Conservation (phyloP, 2,329 filamentous ascomycete genomes). For the Grosmannia clavigera region DNA sequence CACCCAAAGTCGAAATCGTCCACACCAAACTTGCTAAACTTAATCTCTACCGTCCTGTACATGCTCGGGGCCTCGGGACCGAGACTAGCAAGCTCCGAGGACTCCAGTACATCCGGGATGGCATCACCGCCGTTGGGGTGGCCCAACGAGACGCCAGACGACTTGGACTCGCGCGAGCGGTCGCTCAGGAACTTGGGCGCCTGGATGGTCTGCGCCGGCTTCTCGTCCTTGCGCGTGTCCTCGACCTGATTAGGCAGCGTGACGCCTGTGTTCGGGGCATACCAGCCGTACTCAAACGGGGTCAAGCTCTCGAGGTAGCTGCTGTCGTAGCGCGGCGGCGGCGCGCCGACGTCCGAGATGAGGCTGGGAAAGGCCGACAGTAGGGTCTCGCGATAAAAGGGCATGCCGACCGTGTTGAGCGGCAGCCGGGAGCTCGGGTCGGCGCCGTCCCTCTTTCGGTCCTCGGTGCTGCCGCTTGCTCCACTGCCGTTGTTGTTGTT, state of each 20-base stretch:
- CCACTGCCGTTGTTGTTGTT: too few relatives aligned
- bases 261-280: slow-evolving; percentile 64
- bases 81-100: slow-evolving; percentile 57
- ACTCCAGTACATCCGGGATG: slow-evolving; percentile 51
- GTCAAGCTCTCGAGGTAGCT: slow-evolving; percentile 58
- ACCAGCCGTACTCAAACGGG: slow-evolving; percentile 61
- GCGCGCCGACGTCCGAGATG: slow-evolving; percentile 74
- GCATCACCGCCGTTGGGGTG: slow-evolving; percentile 39
- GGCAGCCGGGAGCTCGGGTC: slow-evolving; percentile 27
- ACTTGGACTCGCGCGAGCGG: slow-evolving; percentile 54
- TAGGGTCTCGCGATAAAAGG: slow-evolving; percentile 79
- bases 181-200: slow-evolving; percentile 92
- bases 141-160: not conserved
- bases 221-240: slow-evolving; percentile 52
- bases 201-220: slow-evolving; percentile 48
- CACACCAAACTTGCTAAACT: slow-evolving; percentile 98
- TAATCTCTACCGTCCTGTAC: slow-evolving; percentile 93
- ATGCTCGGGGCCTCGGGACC: slow-evolving; percentile 75
- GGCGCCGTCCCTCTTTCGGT: too few relatives aligned
- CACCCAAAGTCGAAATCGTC: slow-evolving; percentile 97
- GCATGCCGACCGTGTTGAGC: slow-evolving; percentile 76
- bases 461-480: too few relatives aligned
- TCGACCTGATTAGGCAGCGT: slow-evolving; percentile 72
- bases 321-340: slow-evolving; percentile 62
- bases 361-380: slow-evolving; percentile 82